These are phyloP conservation scores for Mycena galopus DNA, from an alignment of 768 basidiomycete genomes.

Conservation along the genomic window DNA sequence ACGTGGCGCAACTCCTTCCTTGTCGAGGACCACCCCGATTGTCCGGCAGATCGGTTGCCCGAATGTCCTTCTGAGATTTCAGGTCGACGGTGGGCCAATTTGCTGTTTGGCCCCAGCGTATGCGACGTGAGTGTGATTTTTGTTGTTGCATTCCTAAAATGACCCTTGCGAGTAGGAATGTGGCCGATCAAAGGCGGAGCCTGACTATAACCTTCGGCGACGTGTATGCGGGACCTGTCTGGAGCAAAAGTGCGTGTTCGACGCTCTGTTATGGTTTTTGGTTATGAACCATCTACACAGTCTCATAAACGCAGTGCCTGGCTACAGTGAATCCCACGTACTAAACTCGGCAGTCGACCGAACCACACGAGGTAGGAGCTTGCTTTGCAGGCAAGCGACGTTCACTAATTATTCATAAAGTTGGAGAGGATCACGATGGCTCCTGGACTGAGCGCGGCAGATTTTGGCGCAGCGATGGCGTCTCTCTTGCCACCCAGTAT, in stretches of 20 bases:
- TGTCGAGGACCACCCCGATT: background rate
- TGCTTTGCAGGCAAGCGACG: no score
- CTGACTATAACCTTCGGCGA: background rate
- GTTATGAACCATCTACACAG: background rate
- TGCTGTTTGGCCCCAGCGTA: slow-evolving; percentile 16
- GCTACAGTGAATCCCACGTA: background rate
- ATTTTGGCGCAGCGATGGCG: slow-evolving; percentile 2
- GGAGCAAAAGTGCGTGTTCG: slow-evolving; percentile 1
- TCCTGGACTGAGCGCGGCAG: background rate
- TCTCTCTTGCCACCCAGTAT: background rate
- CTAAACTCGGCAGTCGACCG: background rate
- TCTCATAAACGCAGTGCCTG: background rate
- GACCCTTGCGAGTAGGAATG: background rate
- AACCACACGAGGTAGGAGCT: background rate
- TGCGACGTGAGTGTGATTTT: slow-evolving; percentile 20
- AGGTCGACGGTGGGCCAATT: slow-evolving; percentile 19
- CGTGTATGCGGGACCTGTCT: background rate
- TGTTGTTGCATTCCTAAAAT: background rate
- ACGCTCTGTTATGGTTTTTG: no score
- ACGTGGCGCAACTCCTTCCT: slow-evolving; percentile 21
- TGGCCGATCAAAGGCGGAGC: background rate
- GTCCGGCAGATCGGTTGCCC: background rate
- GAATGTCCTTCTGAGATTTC: background rate
- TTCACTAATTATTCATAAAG: background rate
- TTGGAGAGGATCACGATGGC: background rate